Evolutionary conservation across 2,329 filamentous ascomycete species (phyloP).

Genomic region (Cladorrhinum sp.): DNA sequence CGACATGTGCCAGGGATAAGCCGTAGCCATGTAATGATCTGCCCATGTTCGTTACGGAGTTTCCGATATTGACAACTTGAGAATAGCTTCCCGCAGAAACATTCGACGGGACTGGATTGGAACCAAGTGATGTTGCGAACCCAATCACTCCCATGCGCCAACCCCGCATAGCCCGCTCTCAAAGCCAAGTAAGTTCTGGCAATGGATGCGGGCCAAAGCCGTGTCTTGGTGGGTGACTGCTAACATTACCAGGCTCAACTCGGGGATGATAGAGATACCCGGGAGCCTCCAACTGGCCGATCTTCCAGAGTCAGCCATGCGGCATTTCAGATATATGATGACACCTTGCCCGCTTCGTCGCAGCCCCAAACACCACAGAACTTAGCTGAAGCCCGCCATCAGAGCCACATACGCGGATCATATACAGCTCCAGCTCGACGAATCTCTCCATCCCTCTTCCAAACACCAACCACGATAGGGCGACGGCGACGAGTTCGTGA

Average conservation of each 20-base stretch:
- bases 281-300: conserved; percentile 15
- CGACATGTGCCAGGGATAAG: neutral
- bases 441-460: conserved; percentile 22
- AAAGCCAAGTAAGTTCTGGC: neutral
- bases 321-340: conserved; percentile 45
- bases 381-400: conserved; percentile 48
- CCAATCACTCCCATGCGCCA: neutral
- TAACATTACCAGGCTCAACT: neutral
- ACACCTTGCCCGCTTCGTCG: conserved; percentile 40
- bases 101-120: neutral
- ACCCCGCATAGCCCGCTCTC: neutral
- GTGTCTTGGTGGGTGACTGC: neutral
- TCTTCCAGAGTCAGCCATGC: neutral
- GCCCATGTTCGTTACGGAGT: neutral
- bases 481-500: conserved; percentile 17
- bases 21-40: neutral
- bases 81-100: neutral
- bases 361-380: conserved; percentile 52
- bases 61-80: neutral
- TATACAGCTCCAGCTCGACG: conserved; percentile 42
- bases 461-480: conserved; percentile 23
- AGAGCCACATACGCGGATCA: conserved; percentile 40
- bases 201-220: neutral
- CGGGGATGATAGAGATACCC: conserved; percentile 4
- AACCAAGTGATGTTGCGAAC: neutral